These are phyloP conservation scores for Umbelopsis sp. DNA, from an alignment of 371 early-diverging fungal species.

Conservation along the genomic window DNA sequence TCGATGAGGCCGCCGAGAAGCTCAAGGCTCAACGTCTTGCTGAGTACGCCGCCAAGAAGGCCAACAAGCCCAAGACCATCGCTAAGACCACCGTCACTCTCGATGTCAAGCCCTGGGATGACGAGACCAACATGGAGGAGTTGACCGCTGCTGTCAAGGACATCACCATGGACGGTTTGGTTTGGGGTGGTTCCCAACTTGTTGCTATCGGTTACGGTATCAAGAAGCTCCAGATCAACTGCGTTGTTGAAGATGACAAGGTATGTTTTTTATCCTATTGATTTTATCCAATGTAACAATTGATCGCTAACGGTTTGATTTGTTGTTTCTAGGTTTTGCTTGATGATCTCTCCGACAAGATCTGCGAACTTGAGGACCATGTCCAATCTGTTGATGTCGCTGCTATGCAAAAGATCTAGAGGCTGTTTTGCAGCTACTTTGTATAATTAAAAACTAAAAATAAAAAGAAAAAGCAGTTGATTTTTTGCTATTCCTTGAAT, in stretches of 20 bases:
- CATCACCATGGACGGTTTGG: constrained; percentile 78
- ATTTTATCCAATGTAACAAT: too few species aligned
- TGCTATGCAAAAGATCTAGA: constrained; percentile 95
- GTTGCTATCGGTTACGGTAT: constrained; percentile 78
- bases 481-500: not conserved
- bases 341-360: constrained; percentile 83
- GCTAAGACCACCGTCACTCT: constrained; percentile 85
- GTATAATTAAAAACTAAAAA: constrained; percentile 1
- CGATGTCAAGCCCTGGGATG: constrained; percentile 93
- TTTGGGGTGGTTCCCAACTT: constrained; percentile 75
- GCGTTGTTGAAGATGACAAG: constrained; percentile 93
- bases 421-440: constrained; percentile 25
- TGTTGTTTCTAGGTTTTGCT: constrained; percentile 44
- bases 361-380: constrained; percentile 80
- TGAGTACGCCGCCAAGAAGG: constrained; percentile 85
- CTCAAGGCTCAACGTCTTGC: constrained; percentile 77
- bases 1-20: constrained; percentile 80
- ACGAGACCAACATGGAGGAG: constrained; percentile 79
- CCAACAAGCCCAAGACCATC: constrained; percentile 74
- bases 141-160: constrained; percentile 65
- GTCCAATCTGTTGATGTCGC: constrained; percentile 94
- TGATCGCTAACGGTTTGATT: not conserved
- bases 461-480: constrained; percentile 11
- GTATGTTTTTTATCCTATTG: constrained; percentile 36
- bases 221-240: constrained; percentile 90